phyloP scores from a whole-genome alignment of 306 rosid genomes.

The Cucumis sativus region Cucumber_9930_V3 NC_026657.2:34614501-34615000 shows the following conservation, averaged over 20 bases:
- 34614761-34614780: neutral
- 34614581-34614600: too few species aligned
- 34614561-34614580: too few species aligned
- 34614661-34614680: neutral
- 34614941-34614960: slow-evolving; percentile 90
- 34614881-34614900: too few species aligned
- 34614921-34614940: slow-evolving; percentile 67
- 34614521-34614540: too few species aligned
- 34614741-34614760: neutral
- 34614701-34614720: neutral
- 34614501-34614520: too few species aligned
- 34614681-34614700: neutral
- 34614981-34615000: slow-evolving; percentile 80
- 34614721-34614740: neutral
- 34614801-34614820: neutral
- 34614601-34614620: too few species aligned
- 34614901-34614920: slow-evolving; percentile 52
- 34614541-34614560: too few species aligned
- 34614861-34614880: neutral
- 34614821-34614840: neutral
- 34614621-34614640: too few species aligned
- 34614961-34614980: slow-evolving; percentile 88
- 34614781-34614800: neutral
- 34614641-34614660: neutral
- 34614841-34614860: neutral